Evolutionary conservation across 805 yeast genomes (phyloP), one percentile per base, ranked within the genome.

Genomic region (Lachancea lanzarotensis): DNA sequence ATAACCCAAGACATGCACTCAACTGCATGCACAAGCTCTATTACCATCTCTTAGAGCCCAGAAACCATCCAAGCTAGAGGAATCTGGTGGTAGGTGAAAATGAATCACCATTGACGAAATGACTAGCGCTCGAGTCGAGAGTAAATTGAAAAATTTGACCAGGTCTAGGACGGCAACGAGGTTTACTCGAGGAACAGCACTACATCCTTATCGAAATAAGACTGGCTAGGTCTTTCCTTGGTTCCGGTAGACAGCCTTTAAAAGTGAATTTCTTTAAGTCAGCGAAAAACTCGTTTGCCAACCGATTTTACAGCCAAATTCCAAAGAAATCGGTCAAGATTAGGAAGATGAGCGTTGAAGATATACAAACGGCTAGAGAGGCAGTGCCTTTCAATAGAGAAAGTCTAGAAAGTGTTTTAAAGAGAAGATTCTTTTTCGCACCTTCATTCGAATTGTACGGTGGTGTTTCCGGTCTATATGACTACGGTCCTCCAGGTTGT

Each of bases 401-500:
- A 53, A 73, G 78, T 52, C 74, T 93, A 61, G 99, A 93, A 68
- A 82, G 84, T 66, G 87, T 90, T 47, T 73, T 93, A 59, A 93
- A 91, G 69, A 83, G 97, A 68, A 81, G 99, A 65, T 93, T 93
- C 74, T 93, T 93, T 71, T 95, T 79, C 66, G 96, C 98, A 15
- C 99, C 99, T 53, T 82, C 98, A 30, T 93, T 93, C 60, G 98
- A 93, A 65, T 79, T 91, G 52, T 93, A 93, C 67, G 98, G 98
- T 56, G 98, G 98, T 67, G 98, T 93, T 38, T 86, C 96, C 40
- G 99, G 99, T 54, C 75, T 93, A 47, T 93, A 87, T 67, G 99
- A 93, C 67, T 93, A 90, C 65, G 99, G 99, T 72, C 99, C 99
- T 52, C 97, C 98, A 66, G 98, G 98, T 51, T 91, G 98, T 73